A percentile compares a stretch with the other conserved stretches of the same genome.
Conservation (phyloP, 1,284 basidiomycete species). For the Leucocoprinus gongylophorus region DNA sequence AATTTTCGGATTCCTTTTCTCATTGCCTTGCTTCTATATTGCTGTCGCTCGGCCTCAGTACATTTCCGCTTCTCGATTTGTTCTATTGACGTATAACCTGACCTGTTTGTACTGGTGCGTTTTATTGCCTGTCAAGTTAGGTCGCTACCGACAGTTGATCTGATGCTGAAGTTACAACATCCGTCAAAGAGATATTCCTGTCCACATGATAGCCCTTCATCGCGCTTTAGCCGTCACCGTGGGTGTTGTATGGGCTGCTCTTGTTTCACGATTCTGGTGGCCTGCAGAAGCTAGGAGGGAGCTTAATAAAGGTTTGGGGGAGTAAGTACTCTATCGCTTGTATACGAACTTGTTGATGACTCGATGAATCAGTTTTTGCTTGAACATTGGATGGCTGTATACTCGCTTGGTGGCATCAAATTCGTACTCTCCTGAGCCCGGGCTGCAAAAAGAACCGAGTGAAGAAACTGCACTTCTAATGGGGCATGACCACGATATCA, state of each 20-base stretch:
- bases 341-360: neutral
- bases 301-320: constrained; percentile 76
- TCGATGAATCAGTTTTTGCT: constrained; percentile 52
- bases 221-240: constrained; percentile 78
- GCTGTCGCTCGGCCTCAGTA: constrained; percentile 78
- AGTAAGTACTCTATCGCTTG: constrained; percentile 46
- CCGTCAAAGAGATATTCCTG: constrained; percentile 62
- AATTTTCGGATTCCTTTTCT: constrained; percentile 84
- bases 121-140: neutral
- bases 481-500: constrained; percentile 29
- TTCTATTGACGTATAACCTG: constrained; percentile 87
- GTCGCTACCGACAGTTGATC: neutral
- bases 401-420: constrained; percentile 74
- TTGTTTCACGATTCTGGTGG: constrained; percentile 92
- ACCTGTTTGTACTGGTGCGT: constrained; percentile 82
- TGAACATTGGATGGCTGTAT: constrained; percentile 82
- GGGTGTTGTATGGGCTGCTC: constrained; percentile 84
- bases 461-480: constrained; percentile 29
- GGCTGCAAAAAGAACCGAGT: constrained; percentile 27
- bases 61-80: constrained; percentile 77
- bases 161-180: constrained; percentile 64
- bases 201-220: constrained; percentile 67
- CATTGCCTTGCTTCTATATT: constrained; percentile 90
- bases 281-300: constrained; percentile 89
- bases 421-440: constrained; percentile 48